Base-by-base conservation (phyloP, 2,329 filamentous ascomycete species). In the Lecanicillium sp. region DNA sequence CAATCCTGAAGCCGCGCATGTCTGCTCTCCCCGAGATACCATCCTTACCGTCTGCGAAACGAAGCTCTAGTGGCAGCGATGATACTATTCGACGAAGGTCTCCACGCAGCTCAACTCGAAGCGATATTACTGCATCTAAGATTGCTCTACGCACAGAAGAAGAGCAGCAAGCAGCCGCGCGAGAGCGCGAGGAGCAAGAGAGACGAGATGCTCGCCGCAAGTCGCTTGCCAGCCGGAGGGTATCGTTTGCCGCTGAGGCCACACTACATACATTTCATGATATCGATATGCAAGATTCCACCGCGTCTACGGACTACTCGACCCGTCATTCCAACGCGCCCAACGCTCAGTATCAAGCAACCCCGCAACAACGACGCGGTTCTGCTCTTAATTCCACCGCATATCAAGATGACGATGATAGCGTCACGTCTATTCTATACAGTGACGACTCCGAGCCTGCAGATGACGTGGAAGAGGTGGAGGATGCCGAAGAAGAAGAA, bases 241-340 rank as follows among this genome's bases (percentile, higher is more conserved):
- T 98, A 27, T 97, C 91, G 0, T 98, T 98, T 66, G 93, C 93
- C 4, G 93, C 93, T 1, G 93, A 98, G 68, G 93, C 93, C 11
- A 98, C 93, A 3, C 75, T 98, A 29, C 93, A 98, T 63, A 98
- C 93, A 0, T 97, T 95, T 77, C 90, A 97, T 61, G 90, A 93
- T 48, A 81, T 96, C 37, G 91, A 97, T 60, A 78, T 83, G 62
- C 89, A 90, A 60, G 90, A 96, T 62, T 88, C 88, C 17, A 94
- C 90, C 1, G 86, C 84, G 7, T 86, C 86, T 0, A 86, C 83
- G 1, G 87, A 91, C 54, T 42, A 48, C 14, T 82, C 83, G 10
- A 88, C 86, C 11, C 74, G 88, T 81, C 83, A 44, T 93, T n/a
- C 89, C 3, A 79, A 78, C 12, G 63, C 77, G 24, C 71, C 62